Conservation (phyloP, 2,329 filamentous ascomycete species). For the Westerdykella aurantiaca region DNA sequence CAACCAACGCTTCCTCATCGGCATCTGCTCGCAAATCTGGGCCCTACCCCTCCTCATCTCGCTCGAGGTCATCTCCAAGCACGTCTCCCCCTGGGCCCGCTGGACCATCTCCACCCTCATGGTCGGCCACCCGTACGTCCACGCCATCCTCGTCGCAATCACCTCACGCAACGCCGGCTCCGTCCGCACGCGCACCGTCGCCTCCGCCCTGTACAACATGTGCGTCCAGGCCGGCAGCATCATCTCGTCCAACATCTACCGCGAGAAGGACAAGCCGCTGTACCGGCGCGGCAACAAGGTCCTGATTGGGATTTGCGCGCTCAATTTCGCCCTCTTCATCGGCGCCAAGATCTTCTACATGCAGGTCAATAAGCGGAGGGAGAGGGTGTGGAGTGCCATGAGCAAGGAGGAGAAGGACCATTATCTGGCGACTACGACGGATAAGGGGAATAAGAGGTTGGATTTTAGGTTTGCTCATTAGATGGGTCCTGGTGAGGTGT, state of each 20-base stretch:
- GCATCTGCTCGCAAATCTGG: constrained; percentile 37
- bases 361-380: constrained; percentile 42
- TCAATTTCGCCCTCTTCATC: constrained; percentile 49
- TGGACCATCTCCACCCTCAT: constrained; percentile 37
- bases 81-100: constrained; percentile 34
- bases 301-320: constrained; percentile 46
- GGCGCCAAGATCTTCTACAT: constrained; percentile 51
- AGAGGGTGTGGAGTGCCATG: constrained; percentile 29
- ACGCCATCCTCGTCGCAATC: constrained; percentile 42
- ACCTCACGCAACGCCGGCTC: constrained; percentile 40
- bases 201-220: constrained; percentile 42
- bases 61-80: constrained; percentile 27
- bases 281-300: constrained; percentile 52
- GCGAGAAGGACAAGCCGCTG: constrained; percentile 45
- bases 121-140: constrained; percentile 41
- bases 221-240: constrained; percentile 29
- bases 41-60: constrained; percentile 36
- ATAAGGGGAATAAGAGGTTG: constrained; percentile 34
- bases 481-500: neutral
- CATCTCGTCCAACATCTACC: constrained; percentile 46
- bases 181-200: constrained; percentile 41
- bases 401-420: constrained; percentile 29
- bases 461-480: constrained; percentile 32
- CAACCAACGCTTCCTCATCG: constrained; percentile 49
- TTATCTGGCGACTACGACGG: constrained; percentile 33